These are phyloP conservation scores for Macrolepiota albuminosa DNA, from an alignment of 768 basidiomycete genomes.

Conservation along the genomic window DNA sequence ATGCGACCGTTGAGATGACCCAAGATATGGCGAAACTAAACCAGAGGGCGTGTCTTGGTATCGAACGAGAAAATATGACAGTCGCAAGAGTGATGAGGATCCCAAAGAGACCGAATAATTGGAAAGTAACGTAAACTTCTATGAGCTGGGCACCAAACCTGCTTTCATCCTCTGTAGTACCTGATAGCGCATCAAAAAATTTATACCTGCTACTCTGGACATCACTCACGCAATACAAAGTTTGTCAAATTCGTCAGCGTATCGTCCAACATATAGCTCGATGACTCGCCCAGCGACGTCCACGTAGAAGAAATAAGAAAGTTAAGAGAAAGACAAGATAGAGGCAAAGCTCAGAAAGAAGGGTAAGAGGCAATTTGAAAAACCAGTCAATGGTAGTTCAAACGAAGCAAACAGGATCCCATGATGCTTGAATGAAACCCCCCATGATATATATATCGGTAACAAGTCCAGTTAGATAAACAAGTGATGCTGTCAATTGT, in stretches of 20 bases:
- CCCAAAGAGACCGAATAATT: conserved; percentile 1
- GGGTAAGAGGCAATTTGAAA: neutral
- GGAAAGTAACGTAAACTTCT: neutral
- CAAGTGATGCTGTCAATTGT: neutral
- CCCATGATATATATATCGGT: neutral
- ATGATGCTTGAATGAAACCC: neutral
- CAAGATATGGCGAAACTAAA: conserved; percentile 25
- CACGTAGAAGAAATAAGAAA: neutral
- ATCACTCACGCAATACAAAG: neutral
- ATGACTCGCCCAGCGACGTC: neutral
- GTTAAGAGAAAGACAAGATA: neutral
- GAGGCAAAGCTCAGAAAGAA: neutral
- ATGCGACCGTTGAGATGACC: conserved; percentile 24
- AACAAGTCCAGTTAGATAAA: neutral
- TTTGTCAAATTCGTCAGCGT: neutral
- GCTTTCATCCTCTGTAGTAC: neutral
- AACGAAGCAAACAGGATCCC: neutral
- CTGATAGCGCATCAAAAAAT: neutral
- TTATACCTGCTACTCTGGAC: too few relatives aligned
- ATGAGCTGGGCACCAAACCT: neutral
- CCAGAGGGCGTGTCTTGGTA: conserved; percentile 23
- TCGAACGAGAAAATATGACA: neutral
- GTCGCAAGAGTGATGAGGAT: neutral
- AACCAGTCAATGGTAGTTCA: neutral
- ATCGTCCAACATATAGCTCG: neutral